Evolutionary conservation across 2,329 filamentous ascomycete genomes (phyloP), one percentile per base, ranked within the genome.

Genomic region (Parastagonospora nodorum): DNA sequence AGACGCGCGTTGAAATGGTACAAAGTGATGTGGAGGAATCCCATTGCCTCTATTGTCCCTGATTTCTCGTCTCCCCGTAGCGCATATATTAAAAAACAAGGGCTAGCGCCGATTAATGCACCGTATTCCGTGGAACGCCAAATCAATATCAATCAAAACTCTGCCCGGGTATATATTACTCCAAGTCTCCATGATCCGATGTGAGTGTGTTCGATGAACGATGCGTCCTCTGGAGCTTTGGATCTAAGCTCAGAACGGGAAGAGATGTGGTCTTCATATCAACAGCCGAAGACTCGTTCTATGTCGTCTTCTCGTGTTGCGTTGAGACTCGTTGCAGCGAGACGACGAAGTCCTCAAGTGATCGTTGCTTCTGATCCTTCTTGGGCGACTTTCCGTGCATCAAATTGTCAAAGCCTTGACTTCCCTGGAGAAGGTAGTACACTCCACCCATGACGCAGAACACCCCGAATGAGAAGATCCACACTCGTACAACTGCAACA

Each of bases 361-460:
- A 90, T 66, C 90, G 84, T 79, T 93, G 89, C 83, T 90, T 92
- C 77, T 87, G 83, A 77, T 85, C 88, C 75, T 87, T 86, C 82
- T 92, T 91, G 61, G 85, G 85, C 57, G 86, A 88, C 81, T 92
- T 92, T 72, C 90, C 90, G 78, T 96, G 90, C 89, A 96, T 94
- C 58, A 96, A 82, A 80, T 94, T 93, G 78, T 96, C 89, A 75
- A 96, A 96, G 57, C 88, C 87, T 55, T 83, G 77, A 68, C 86
- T 91, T 74, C 88, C 88, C 75, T 93, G 87, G 70, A 96, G 61
- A 68, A 94, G 82, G 80, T 92, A 92, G 78, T 90, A 90, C 14
- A 88, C 76, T 73, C 84, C 86, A 68, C 86, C 89, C 83, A 93
- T 86, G 70, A 92, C 83, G 73, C 87, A 91, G 82, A 95, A 94